Percentiles rank a stretch among this genome's conserved stretches.
These are phyloP conservation scores for Mycogone perniciosa DNA, from an alignment of 2,329 filamentous ascomycete genomes.

Conservation along the genomic window DNA sequence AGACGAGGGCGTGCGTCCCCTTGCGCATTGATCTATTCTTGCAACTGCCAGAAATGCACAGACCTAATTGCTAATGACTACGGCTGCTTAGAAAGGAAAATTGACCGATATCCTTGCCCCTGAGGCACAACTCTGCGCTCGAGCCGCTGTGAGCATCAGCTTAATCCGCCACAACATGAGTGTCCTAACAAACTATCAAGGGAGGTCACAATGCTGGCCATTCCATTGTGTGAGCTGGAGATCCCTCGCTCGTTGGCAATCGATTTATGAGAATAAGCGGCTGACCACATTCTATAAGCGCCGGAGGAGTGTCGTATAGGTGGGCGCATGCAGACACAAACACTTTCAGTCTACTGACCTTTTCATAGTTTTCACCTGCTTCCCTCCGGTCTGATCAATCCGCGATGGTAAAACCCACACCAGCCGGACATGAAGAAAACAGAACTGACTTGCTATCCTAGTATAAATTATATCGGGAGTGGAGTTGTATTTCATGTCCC, in stretches of 20 bases:
- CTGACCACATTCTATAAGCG: conserved; percentile 13
- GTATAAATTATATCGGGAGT: conserved; percentile 66
- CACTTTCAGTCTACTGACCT: conserved; percentile 15
- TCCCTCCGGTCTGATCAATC: conserved; percentile 66
- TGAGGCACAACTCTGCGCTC: conserved; percentile 27
- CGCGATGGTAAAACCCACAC: conserved; percentile 22
- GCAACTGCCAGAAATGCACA: neutral
- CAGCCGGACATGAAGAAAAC: conserved; percentile 3
- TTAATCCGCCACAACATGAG: conserved; percentile 12
- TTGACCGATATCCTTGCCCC: conserved; percentile 29
- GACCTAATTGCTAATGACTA: conserved; percentile 13
- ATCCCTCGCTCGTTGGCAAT: conserved; percentile 6
- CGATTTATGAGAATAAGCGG: conserved; percentile 10
- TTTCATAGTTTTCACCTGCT: conserved; percentile 53
- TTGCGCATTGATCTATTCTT: conserved; percentile 13
- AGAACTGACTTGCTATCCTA: conserved; percentile 19
- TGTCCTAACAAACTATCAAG: conserved; percentile 17
- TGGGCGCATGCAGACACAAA: conserved; percentile 17
- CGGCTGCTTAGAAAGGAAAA: conserved; percentile 29
- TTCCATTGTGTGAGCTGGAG: conserved; percentile 15
- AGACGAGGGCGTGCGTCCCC: conserved; percentile 27
- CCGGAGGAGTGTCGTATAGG: conserved; percentile 32
- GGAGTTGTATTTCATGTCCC: conserved; percentile 60
- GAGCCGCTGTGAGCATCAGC: conserved; percentile 27
- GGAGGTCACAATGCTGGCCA: conserved; percentile 27